Conservation (phyloP, 176 grass and related monocot species). For the Musa troglodytarum region DNA sequence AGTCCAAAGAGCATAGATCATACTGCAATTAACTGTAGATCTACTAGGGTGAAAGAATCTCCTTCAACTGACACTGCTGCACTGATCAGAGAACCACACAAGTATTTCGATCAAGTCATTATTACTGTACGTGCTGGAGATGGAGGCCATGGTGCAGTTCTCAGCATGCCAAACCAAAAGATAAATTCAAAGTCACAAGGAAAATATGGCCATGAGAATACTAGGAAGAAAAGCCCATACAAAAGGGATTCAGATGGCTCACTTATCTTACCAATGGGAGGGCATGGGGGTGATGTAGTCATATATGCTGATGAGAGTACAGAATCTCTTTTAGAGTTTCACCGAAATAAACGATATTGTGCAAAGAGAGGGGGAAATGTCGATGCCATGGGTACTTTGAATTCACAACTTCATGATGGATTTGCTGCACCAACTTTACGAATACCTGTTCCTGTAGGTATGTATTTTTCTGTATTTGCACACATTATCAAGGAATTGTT, state of each 20-base stretch:
- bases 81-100: constrained; percentile 72
- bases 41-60: constrained; percentile 40
- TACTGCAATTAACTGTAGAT: constrained; percentile 39
- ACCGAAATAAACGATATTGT: constrained; percentile 55
- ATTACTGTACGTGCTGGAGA: constrained; percentile 68
- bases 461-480: constrained; percentile 16
- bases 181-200: constrained; percentile 34
- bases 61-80: constrained; percentile 20
- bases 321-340: constrained; percentile 70
- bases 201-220: constrained; percentile 34
- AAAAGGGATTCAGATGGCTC: constrained; percentile 91
- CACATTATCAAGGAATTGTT: not conserved
- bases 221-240: constrained; percentile 38
- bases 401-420: constrained; percentile 68
- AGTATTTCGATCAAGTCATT: constrained; percentile 84
- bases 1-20: not conserved
- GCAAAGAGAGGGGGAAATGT: constrained; percentile 88
- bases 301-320: constrained; percentile 65
- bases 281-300: constrained; percentile 78
- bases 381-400: constrained; percentile 57
- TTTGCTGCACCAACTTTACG: constrained; percentile 51
- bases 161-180: constrained; percentile 44
- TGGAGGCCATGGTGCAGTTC: constrained; percentile 79
- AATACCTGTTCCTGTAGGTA: constrained; percentile 93
- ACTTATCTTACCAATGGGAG: constrained; percentile 71